Conservation (phyloP, 805 yeast genomes). For the Teunomyces funiuensis region DNA sequence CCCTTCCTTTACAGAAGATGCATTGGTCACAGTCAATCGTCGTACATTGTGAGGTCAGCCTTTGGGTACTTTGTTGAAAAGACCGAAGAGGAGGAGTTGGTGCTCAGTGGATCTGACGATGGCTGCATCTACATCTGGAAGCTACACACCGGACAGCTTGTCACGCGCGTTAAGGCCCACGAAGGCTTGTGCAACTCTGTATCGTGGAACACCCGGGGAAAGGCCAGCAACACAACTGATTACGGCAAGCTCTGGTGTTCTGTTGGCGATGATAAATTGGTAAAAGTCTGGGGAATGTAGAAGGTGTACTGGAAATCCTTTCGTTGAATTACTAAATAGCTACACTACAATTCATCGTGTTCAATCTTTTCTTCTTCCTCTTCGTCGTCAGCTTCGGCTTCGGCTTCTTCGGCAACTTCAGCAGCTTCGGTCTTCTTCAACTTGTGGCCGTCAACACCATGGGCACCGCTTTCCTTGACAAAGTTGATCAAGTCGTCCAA, state of each 20-base stretch:
- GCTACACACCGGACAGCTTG: constrained; percentile 62
- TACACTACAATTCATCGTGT: constrained; percentile 40
- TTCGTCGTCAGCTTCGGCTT: constrained; percentile 28
- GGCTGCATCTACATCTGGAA: constrained; percentile 80
- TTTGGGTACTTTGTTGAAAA: constrained; percentile 58
- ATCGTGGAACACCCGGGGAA: constrained; percentile 56
- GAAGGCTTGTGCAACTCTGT: constrained; percentile 70
- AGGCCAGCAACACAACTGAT: constrained; percentile 20
- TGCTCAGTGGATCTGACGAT: constrained; percentile 84
- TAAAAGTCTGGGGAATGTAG: constrained; percentile 61
- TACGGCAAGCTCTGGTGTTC: constrained; percentile 65
- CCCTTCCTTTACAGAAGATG: constrained; percentile 53
- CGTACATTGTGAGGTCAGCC: constrained; percentile 70
- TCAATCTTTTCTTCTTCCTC: constrained; percentile 24
- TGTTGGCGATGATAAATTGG: constrained; percentile 77
- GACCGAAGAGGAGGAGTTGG: constrained; percentile 54
- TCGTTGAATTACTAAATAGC: constrained; percentile 1
- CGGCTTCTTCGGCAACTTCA: constrained; percentile 26
- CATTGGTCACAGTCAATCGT: constrained; percentile 70
- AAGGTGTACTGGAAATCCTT: not conserved
- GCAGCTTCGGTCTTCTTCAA: constrained; percentile 21
- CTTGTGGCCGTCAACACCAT: constrained; percentile 54
- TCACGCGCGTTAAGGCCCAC: constrained; percentile 64
- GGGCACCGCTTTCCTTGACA: constrained; percentile 66
- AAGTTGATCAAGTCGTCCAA: constrained; percentile 69